Evolutionary conservation across 2,329 filamentous ascomycete species (phyloP).

Genomic region (Metarhizium humberi): DNA sequence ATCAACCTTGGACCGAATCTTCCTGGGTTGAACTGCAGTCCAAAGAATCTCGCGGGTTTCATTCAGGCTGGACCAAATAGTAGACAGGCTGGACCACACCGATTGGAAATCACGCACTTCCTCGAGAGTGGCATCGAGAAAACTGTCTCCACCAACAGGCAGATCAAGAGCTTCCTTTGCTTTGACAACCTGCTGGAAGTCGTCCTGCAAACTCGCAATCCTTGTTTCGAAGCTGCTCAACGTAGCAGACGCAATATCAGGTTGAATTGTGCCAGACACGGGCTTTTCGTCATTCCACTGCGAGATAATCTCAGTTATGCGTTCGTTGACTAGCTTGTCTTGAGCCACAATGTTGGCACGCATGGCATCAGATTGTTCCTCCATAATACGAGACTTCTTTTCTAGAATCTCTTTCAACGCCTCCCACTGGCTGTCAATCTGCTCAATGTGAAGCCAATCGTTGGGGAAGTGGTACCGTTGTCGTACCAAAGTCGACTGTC

Average conservation of each 20-base stretch:
- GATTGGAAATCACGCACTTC: conserved; percentile 99
- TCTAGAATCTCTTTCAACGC: conserved; percentile 84
- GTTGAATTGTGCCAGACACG: conserved; percentile 86
- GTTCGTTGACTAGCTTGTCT: conserved; percentile 82
- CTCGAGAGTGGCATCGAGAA: conserved; percentile 78
- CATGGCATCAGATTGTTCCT: conserved; percentile 91
- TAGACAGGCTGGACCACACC: conserved; percentile 91
- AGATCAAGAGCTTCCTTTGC: conserved; percentile 95
- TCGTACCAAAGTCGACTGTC: conserved; percentile 81
- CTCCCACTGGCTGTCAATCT: conserved; percentile 94
- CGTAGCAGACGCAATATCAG: conserved; percentile 76
- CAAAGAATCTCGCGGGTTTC: conserved; percentile 87
- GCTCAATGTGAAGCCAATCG: conserved; percentile 93
- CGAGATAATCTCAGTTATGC: conserved; percentile 72
- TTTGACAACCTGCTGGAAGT: conserved; percentile 88
- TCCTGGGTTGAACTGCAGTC: conserved; percentile 91
- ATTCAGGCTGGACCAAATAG: conserved; percentile 93
- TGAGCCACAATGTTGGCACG: conserved; percentile 92
- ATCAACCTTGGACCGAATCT: conserved; percentile 82
- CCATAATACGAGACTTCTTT: conserved; percentile 88
- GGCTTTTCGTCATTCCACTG: conserved; percentile 97
- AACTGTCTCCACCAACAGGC: conserved; percentile 67
- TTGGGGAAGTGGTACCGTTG: conserved; percentile 89
- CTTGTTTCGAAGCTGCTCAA: conserved; percentile 74
- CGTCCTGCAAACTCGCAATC: conserved; percentile 75